Evolutionary conservation across 345 rosid genomes (phyloP), one percentile per base, ranked within the genome.

Genomic region (Hypericum perforatum): DNA sequence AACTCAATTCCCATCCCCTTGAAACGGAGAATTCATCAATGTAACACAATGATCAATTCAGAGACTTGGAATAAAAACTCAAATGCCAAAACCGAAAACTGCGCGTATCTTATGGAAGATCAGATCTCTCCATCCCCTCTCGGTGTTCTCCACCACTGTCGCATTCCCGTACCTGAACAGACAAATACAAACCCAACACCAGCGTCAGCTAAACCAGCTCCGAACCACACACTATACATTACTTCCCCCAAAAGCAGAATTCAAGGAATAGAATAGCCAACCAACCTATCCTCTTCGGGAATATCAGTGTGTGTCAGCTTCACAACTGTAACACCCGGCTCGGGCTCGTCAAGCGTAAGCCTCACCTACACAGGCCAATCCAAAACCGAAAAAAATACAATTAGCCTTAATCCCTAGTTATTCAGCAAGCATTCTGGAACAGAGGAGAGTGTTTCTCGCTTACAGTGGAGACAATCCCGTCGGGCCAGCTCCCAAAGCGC

Each of bases 401-500:
- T 6, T 10, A 12, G 5, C 38, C 7, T 16, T 9, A 9, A 37
- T 1, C 0, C 13, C 41, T 11, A 13, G 29, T 0, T 48, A 46
- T 14, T 36, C 5, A n/a, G 7, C 11, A 5, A 14, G n/a, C 43
- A 10, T 10, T 6, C 6, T 16, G 5, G 37, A 48, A 16, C 5
- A 50, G 0, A 5, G 44, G 15, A 1, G 9, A 50, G 32, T 11
- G 11, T 43, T 22, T 7, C 6, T 37, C 7, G 56, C 87, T 54
- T 50, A 92, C 97, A 8, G 86, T 82, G 3, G 97, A 92, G 55
- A 78, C 78, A 56, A 80, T 52, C 50, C 95, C 97, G 65, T 92
- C 98, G 53, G 97, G 89, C 98, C 98, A 92, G 64, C 86, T 92
- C 39, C 95, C 97, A 32, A 92, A 85, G 58, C 97, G 71, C 98